Percentiles rank a stretch among this genome's conserved stretches.
Conservation (phyloP, 2,329 filamentous ascomycete genomes). For the Pseudogymnoascus sp. region DNA sequence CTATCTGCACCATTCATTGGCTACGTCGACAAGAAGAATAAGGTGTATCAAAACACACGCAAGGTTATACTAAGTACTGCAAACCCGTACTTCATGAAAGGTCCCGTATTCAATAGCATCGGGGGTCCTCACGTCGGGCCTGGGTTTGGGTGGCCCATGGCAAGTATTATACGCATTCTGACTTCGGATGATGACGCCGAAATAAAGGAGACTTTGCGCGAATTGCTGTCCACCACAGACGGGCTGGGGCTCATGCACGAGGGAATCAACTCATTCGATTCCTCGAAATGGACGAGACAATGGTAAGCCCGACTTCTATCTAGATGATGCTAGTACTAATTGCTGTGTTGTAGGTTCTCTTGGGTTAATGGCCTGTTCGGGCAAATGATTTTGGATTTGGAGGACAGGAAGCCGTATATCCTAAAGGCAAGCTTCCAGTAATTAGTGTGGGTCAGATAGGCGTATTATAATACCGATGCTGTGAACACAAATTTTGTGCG, state of each 20-base stretch:
- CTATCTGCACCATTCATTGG: slow-evolving; percentile 57
- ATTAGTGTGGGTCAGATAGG: not conserved
- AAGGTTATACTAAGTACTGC: slow-evolving; percentile 65
- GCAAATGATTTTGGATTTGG: slow-evolving; percentile 69
- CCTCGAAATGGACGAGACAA: slow-evolving; percentile 33
- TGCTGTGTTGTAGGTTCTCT: slow-evolving; percentile 43
- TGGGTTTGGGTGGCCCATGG: slow-evolving; percentile 46
- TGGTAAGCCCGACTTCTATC: slow-evolving; percentile 26
- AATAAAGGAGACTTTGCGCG: slow-evolving; percentile 21
- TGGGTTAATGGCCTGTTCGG: slow-evolving; percentile 88
- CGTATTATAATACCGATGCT: not conserved
- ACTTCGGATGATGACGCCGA: slow-evolving; percentile 34
- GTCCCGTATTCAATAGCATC: slow-evolving; percentile 52
- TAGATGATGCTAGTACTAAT: not conserved
- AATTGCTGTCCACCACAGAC: slow-evolving; percentile 21
- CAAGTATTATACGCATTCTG: slow-evolving; percentile 43
- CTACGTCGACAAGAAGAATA: slow-evolving; percentile 48
- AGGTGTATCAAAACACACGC: slow-evolving; percentile 69
- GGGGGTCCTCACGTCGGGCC: slow-evolving; percentile 60
- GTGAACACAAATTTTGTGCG: too few species aligned
- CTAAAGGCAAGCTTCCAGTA: slow-evolving; percentile 41
- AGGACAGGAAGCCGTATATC: slow-evolving; percentile 62
- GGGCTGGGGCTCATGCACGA: slow-evolving; percentile 40
- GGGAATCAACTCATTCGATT: slow-evolving; percentile 36
- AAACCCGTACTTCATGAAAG: slow-evolving; percentile 66